phyloP scores from a whole-genome alignment of 371 early-diverging fungal species.

The Mucor racemosus region DNA sequence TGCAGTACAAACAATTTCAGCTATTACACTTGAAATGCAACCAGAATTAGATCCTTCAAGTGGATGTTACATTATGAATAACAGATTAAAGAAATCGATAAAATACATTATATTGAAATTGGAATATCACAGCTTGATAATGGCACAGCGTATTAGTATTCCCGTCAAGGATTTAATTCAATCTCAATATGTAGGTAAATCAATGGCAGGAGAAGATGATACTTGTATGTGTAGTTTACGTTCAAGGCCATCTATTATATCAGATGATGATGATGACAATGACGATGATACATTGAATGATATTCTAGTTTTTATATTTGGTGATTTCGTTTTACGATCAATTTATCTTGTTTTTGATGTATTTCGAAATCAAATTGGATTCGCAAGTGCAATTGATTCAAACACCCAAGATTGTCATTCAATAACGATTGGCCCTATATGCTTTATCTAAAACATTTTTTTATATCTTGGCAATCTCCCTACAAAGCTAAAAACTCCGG shows the following conservation, averaged over 20 bases:
- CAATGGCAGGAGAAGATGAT: constrained; percentile 5
- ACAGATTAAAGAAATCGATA: constrained; percentile 3
- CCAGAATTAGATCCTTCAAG: background rate
- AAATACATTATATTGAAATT: constrained; percentile 22
- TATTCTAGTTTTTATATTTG: constrained; percentile 28
- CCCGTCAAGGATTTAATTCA: constrained; percentile 7
- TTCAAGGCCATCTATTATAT: constrained; percentile 17
- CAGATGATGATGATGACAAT: background rate
- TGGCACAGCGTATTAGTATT: constrained; percentile 11
- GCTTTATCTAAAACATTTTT: background rate
- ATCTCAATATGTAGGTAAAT: background rate
- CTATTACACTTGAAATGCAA: constrained; percentile 1
- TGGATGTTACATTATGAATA: constrained; percentile 16
- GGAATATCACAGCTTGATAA: background rate
- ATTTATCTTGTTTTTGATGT: constrained; percentile 37
- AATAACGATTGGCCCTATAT: background rate
- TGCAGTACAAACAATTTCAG: background rate
- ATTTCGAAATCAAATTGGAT: constrained; percentile 31
- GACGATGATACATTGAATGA: background rate
- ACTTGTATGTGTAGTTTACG: constrained; percentile 26
- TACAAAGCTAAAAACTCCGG: background rate
- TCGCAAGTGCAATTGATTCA: constrained; percentile 24
- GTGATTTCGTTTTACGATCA: constrained; percentile 34
- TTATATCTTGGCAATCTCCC: background rate
- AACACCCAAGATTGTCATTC: constrained; percentile 5